phyloP scores from a whole-genome alignment of 495 filamentous ascomycete genomes.

The Neurospora pannonica region DNA sequence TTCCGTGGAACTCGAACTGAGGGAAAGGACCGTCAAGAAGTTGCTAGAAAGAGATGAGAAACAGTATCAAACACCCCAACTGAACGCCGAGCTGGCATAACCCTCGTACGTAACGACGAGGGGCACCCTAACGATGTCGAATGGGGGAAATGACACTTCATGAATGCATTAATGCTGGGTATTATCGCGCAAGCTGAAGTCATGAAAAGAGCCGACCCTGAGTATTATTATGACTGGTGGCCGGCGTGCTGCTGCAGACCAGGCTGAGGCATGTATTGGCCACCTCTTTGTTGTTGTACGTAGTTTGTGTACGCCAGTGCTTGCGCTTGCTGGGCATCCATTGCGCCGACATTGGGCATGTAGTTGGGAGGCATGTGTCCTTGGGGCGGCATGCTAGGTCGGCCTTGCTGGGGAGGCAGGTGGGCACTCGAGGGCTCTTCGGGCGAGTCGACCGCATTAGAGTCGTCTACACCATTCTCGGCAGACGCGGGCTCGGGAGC shows the following conservation, averaged over 20 bases:
- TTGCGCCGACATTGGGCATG: constrained; percentile 41
- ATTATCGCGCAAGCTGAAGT: constrained; percentile 34
- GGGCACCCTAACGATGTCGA: constrained; percentile 15
- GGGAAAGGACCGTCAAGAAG: constrained; percentile 7
- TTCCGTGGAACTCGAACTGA: constrained; percentile 7
- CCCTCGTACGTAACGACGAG: constrained; percentile 11
- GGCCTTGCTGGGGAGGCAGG: constrained; percentile 45
- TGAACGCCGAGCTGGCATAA: constrained; percentile 20
- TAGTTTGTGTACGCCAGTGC: constrained; percentile 54
- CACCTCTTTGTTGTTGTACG: constrained; percentile 41
- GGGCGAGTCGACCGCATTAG: constrained; percentile 51
- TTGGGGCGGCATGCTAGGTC: constrained; percentile 39
- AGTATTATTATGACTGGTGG: constrained; percentile 37
- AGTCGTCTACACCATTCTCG: constrained; percentile 83
- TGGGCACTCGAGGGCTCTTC: constrained; percentile 52
- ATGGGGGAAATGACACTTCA: constrained; percentile 29
- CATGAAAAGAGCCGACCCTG: constrained; percentile 10
- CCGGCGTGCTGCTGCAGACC: constrained; percentile 47
- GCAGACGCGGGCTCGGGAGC: constrained; percentile 86
- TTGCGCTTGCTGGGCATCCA: constrained; percentile 47
- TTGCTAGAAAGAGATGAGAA: constrained; percentile 17
- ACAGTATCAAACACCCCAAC: constrained; percentile 19
- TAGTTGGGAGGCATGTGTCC: constrained; percentile 42
- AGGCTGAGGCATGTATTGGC: constrained; percentile 44
- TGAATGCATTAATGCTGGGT: constrained; percentile 43